Percentiles rank a stretch among this genome's conserved stretches.
Conservation (phyloP, 768 basidiomycete species). For the Suillus discolor region DNA sequence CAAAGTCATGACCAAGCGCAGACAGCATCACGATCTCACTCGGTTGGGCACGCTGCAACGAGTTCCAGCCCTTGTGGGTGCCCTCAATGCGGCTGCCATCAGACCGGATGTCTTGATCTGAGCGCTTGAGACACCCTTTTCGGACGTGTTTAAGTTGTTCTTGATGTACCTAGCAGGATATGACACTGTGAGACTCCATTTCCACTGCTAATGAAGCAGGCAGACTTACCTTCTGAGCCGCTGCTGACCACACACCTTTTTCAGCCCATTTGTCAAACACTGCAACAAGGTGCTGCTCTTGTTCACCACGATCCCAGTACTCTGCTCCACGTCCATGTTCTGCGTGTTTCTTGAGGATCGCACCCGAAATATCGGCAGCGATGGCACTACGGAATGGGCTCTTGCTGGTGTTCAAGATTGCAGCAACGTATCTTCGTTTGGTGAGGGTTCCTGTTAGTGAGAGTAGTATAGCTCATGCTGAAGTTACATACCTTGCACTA, state of each 20-base stretch:
- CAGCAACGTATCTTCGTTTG: constrained; percentile 15
- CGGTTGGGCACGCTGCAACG: constrained; percentile 18
- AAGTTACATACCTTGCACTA: too few species aligned
- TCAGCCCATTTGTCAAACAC: too few species aligned
- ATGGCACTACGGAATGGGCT: constrained; percentile 12
- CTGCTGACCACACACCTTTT: too few species aligned
- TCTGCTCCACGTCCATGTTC: too few species aligned
- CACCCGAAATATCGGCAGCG: constrained; percentile 13
- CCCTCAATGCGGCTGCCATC: too few species aligned
- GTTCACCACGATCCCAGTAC: too few species aligned
- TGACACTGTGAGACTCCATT: not conserved
- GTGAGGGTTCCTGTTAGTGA: too few species aligned
- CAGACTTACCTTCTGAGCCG: too few species aligned
- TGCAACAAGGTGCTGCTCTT: too few species aligned
- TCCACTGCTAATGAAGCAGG: too few species aligned
- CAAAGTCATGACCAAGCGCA: constrained; percentile 15
- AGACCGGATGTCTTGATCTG: too few species aligned
- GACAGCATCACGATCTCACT: constrained; percentile 25
- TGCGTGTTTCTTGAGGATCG: constrained; percentile 18
- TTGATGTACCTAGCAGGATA: not conserved
- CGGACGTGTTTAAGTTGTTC: not conserved
- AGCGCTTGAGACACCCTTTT: not conserved
- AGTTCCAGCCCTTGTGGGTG: constrained; percentile 32
- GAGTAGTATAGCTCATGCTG: too few species aligned
- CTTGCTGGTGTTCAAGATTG: constrained; percentile 14